These are phyloP conservation scores for Berberis thunbergii DNA, from an alignment of 164 flowering plant genomes.

Conservation along the genomic window DNA sequence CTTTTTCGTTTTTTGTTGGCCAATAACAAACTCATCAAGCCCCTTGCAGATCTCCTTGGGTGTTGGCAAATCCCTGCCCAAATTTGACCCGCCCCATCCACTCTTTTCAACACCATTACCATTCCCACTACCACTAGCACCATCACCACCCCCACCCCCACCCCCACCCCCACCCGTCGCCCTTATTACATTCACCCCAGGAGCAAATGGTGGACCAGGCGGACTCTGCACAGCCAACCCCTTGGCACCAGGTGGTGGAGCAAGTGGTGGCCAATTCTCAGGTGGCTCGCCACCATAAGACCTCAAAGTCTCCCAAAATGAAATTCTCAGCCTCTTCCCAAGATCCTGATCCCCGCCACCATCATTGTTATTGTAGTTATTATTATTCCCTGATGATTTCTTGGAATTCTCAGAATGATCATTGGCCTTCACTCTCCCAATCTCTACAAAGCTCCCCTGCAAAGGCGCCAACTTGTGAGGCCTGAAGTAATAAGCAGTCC, in stretches of 20 bases:
- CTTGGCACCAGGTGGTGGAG: slow-evolving; percentile 7
- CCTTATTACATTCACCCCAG: not conserved
- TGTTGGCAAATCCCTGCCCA: not conserved
- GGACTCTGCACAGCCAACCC: slow-evolving; percentile 1
- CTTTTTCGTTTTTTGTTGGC: slow-evolving; percentile 1
- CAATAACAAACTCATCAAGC: slow-evolving; percentile 4
- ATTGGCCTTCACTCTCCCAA: slow-evolving; percentile 35
- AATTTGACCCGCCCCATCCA: not conserved
- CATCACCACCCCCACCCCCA: not conserved
- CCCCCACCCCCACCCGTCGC: not conserved
- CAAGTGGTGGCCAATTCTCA: not conserved
- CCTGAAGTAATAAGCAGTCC: slow-evolving; percentile 61
- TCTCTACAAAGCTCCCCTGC: slow-evolving; percentile 83
- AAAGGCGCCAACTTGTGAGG: slow-evolving; percentile 53
- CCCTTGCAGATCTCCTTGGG: slow-evolving; percentile 2
- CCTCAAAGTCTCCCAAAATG: slow-evolving; percentile 2
- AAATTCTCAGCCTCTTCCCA: slow-evolving; percentile 11
- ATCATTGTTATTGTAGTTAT: slow-evolving; percentile 2
- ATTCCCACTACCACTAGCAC: not conserved
- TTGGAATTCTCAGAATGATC: slow-evolving; percentile 2
- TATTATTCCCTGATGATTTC: not conserved
- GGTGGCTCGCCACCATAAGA: slow-evolving; percentile 1
- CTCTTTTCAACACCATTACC: not conserved
- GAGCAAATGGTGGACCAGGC: not conserved
- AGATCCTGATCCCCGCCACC: slow-evolving; percentile 14